phyloP scores from a whole-genome alignment of 2,329 filamentous ascomycete species.

The Keithomyces neogunnii region DNA sequence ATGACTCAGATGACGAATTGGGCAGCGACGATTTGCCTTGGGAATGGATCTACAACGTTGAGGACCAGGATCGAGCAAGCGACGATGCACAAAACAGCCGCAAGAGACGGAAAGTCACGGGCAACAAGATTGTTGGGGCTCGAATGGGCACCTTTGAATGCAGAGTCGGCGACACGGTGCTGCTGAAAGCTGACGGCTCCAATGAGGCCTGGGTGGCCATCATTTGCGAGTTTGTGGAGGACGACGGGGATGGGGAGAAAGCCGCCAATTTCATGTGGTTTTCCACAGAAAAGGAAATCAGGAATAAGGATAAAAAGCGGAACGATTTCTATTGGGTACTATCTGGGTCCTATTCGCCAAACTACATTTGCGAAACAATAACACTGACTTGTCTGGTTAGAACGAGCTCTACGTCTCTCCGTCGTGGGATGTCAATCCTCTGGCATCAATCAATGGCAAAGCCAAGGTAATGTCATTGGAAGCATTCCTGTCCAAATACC shows the following conservation, averaged over 20 bases:
- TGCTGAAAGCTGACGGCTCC: slow-evolving; percentile 79
- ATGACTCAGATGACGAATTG: slow-evolving; percentile 85
- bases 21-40: slow-evolving; percentile 63
- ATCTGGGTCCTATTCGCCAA: neutral
- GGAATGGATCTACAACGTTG: slow-evolving; percentile 65
- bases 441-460: slow-evolving; percentile 85
- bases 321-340: slow-evolving; percentile 63
- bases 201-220: slow-evolving; percentile 91
- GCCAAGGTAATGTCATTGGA: slow-evolving; percentile 69
- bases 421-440: slow-evolving; percentile 77
- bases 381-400: slow-evolving; percentile 24
- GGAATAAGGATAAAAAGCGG: slow-evolving; percentile 73
- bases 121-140: slow-evolving; percentile 63
- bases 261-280: slow-evolving; percentile 94
- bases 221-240: slow-evolving; percentile 71
- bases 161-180: slow-evolving; percentile 70
- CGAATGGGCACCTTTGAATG: slow-evolving; percentile 76
- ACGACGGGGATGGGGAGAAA: slow-evolving; percentile 58
- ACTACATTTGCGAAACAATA: neutral
- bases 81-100: slow-evolving; percentile 21
- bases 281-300: slow-evolving; percentile 80
- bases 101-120: slow-evolving; percentile 25
- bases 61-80: slow-evolving; percentile 17
- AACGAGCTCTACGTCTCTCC: slow-evolving; percentile 91
- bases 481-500: slow-evolving; percentile 60